Evolutionary conservation across 176 grass and related monocot species (phyloP), one percentile per base, ranked within the genome.

Genomic region (Tuctoria greenei): DNA sequence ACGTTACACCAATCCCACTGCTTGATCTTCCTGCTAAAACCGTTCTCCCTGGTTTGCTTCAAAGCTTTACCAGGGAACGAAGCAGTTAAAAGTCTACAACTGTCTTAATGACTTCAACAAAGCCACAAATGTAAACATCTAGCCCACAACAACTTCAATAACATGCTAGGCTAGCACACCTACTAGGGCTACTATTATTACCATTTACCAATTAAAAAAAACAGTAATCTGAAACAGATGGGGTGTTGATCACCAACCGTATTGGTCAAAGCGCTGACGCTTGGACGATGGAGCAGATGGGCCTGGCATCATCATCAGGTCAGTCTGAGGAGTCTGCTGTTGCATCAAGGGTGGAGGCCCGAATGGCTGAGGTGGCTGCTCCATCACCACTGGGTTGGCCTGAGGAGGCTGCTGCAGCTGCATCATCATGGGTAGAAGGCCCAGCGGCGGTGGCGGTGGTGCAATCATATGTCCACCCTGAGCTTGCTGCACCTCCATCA

Each of bases 191-290:
- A 37, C 4, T 39, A 41, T 24, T 25, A 51, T 17, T 51, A 20
- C 51, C 52, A 54, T n/a, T 74, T 43, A 18, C n/a, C 4, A 42
- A 3, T 43, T 41, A 64, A 64, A 64, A 10, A 77, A 64, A 47
- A 77, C 11, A 50, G 18, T 70, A 81, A 49, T 46, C 61, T 77
- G 12, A 61, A 46, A 58, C 8, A 41, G 39, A 4, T 24, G 2
- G 31, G 20, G n/a, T 36, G 63, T 72, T 50, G 79, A 14, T 10
- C 34, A 82, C 82, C 23, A 78, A 97, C 90, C 88, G 17, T 62
- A 64, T 78, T 86, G 86, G 54, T 89, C 74, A 8, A 56, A 23
- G 52, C 52, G 52, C n/a, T 23, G 52, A 10, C 52, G 52, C 52
- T 56, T 56, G 8, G 2, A 56, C 1, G 51, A 20, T 23, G 51